A percentile compares a stretch with the other conserved stretches of the same genome.
Evolutionary conservation across 441 rosid genomes (phyloP).

Genomic region (Viola pubescens): DNA sequence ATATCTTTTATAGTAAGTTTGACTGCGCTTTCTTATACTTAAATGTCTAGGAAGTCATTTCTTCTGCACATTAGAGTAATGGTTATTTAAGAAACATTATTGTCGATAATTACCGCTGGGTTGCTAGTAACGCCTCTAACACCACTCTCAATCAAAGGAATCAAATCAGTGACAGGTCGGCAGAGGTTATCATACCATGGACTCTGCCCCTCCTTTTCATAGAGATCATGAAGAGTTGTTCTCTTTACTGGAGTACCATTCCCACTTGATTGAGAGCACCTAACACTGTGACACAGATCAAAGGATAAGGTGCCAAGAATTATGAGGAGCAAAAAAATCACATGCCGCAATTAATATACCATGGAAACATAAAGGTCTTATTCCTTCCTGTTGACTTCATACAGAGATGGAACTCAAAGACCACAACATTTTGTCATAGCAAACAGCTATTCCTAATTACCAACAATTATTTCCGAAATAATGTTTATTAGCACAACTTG

Average conservation of each 20-base stretch:
- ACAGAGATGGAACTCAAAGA: no score
- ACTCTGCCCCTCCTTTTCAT: constrained; percentile 88
- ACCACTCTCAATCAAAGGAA: constrained; percentile 77
- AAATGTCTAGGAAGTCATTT: neutral
- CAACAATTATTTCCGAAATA: no score
- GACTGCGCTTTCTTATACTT: no score
- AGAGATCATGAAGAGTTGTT: constrained; percentile 86
- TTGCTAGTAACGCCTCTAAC: constrained; percentile 98
- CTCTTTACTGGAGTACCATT: constrained; percentile 48
- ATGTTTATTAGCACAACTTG: no score
- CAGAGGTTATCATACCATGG: constrained; percentile 99
- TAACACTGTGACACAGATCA: constrained; percentile 43
- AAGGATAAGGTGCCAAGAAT: neutral
- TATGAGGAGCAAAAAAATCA: neutral
- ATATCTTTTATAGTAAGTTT: no score
- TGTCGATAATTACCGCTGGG: constrained; percentile 63
- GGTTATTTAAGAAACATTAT: neutral
- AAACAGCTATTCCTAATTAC: no score
- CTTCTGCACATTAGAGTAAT: neutral
- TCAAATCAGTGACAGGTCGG: constrained; percentile 92
- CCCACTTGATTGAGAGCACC: constrained; percentile 56
- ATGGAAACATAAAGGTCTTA: no score
- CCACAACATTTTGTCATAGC: no score
- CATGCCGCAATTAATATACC: no score
- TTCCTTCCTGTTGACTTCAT: no score